Evolutionary conservation across 2,329 filamentous ascomycete genomes (phyloP), one percentile per base, ranked within the genome.

Genomic region (Nannizzia gypsea): DNA sequence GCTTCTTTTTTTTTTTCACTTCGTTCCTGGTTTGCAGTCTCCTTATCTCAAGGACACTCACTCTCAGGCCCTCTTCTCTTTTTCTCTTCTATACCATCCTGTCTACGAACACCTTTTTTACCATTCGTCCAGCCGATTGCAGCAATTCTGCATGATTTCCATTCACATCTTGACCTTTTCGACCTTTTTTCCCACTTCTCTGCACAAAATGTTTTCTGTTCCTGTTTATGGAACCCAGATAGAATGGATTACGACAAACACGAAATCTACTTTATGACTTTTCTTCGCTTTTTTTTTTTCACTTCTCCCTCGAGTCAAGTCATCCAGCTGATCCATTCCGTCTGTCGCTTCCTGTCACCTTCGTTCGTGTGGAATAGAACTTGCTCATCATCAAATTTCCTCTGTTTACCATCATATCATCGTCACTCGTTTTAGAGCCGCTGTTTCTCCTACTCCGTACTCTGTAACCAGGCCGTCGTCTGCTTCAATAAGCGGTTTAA

Each of bases 161-260:
- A 46, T 46, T 46, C 17, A 46, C 42, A 46, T 22, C 22, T 46
- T 22, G 20, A 11, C 42, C 20, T 46, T 46, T 22, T 24, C 11
- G 2, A 9, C 42, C 42, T 22, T 5, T 20, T 20, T 44, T n/a
- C n/a, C n/a, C n/a, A n/a, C 38, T 31, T 36, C 9, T 36, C 2
- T 46, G 42, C 42, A 46, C 42, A 46, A 46, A 46, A 46, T 46
- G 42, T 46, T 46, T 24, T 24, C 38, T 46, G 42, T 46, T 46
- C 42, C 42, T 46, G 20, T 46, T 46, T 46, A 42, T 46, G 42
- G 42, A 20, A 9, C 42, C 42, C 42, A 46, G 42, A 46, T 46
- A 46, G 42, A 46, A 46, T 46, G 42, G 42, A 46, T 46, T 46
- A 46, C 42, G 42, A 46, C 42, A 46, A 46, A 46, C 42, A 46